Evolutionary conservation across 306 rosid species (phyloP).

Genomic region (Acacia melanoxylon): DNA sequence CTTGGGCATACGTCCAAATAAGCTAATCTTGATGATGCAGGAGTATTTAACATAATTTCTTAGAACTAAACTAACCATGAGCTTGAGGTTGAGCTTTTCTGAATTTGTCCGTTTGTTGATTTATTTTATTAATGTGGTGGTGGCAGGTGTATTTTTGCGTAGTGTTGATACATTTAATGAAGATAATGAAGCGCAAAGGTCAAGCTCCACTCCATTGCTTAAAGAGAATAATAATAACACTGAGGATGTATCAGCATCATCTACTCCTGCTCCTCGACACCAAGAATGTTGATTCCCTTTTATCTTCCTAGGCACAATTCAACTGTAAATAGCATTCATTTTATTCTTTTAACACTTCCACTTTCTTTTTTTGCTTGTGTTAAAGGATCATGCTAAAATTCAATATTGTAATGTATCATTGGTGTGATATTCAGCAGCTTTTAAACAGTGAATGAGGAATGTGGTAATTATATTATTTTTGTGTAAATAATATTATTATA

Average conservation of each 20-base stretch:
- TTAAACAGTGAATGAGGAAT: neutral
- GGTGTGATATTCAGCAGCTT: neutral
- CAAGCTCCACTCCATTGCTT: slow-evolving; percentile 60
- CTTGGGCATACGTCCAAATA: neutral
- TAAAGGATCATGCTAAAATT: neutral
- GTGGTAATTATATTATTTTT: no score
- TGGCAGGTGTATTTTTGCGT: slow-evolving; percentile 66
- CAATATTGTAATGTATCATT: neutral
- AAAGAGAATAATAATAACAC: slow-evolving; percentile 21
- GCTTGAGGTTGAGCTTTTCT: neutral
- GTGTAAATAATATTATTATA: no score
- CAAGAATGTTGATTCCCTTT: neutral
- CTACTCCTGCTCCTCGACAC: slow-evolving; percentile 35
- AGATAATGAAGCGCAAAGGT: slow-evolving; percentile 42
- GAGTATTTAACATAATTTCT: neutral
- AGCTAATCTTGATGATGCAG: neutral
- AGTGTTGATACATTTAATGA: slow-evolving; percentile 66
- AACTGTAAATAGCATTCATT: slow-evolving; percentile 39
- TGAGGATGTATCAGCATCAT: slow-evolving; percentile 36
- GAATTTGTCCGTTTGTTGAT: neutral
- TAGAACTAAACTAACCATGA: neutral
- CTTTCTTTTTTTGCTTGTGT: neutral
- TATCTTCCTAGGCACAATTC: neutral
- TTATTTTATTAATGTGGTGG: neutral
- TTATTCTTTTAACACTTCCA: neutral